Percentiles rank a stretch among this genome's conserved stretches.
Evolutionary conservation across 2,329 filamentous ascomycete genomes (phyloP).

Genomic region (Talaromyces sp.): DNA sequence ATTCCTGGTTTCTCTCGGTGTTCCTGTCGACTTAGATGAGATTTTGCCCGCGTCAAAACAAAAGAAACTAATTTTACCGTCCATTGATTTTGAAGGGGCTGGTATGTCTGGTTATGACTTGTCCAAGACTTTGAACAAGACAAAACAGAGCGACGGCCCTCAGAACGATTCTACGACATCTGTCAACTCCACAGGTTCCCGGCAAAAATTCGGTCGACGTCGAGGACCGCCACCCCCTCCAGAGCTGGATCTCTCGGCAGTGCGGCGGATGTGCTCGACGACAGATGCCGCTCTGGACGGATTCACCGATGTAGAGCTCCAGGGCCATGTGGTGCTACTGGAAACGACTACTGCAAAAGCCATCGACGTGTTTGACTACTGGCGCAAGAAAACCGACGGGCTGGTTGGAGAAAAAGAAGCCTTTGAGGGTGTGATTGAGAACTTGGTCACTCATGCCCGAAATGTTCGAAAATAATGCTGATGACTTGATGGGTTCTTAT

Average conservation of each 20-base stretch:
- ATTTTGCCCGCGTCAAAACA: slow-evolving; percentile 96
- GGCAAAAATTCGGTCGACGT: slow-evolving; percentile 28
- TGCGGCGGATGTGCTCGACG: slow-evolving; percentile 71
- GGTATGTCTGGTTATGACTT: slow-evolving; percentile 52
- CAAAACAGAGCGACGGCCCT: slow-evolving; percentile 24
- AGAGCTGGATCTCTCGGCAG: slow-evolving; percentile 70
- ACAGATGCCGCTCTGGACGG: slow-evolving; percentile 77
- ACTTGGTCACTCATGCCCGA: slow-evolving; percentile 83
- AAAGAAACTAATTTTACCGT: slow-evolving; percentile 92
- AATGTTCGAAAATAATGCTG: slow-evolving; percentile 66
- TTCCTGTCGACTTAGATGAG: slow-evolving; percentile 94
- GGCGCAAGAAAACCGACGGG: slow-evolving; percentile 79
- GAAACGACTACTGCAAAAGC: slow-evolving; percentile 65
- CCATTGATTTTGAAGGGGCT: slow-evolving; percentile 55
- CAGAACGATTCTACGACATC: slow-evolving; percentile 21
- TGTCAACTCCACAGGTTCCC: slow-evolving; percentile 20
- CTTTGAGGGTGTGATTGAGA: slow-evolving; percentile 95
- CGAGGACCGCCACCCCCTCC: slow-evolving; percentile 60
- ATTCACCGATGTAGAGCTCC: slow-evolving; percentile 71
- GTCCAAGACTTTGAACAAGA: slow-evolving; percentile 26
- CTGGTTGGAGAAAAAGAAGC: slow-evolving; percentile 86
- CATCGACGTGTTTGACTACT: slow-evolving; percentile 76
- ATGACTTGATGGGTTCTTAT: neutral
- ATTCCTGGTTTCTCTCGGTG: slow-evolving; percentile 91
- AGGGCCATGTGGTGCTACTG: slow-evolving; percentile 62